These are phyloP conservation scores for Penicillium herquei DNA, from an alignment of 495 filamentous ascomycete species.

Conservation along the genomic window DNA sequence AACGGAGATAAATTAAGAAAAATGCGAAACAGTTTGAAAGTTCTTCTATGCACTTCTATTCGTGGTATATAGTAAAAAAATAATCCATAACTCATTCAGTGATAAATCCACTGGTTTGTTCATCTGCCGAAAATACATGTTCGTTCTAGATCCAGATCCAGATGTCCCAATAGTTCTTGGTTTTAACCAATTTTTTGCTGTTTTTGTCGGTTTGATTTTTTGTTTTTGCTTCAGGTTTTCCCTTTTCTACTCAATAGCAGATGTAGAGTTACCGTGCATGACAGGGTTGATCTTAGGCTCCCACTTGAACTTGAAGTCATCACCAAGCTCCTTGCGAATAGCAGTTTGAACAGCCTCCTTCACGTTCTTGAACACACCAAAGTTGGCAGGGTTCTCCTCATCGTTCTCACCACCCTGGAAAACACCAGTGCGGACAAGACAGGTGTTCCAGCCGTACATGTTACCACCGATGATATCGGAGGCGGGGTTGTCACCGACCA, in stretches of 20 bases:
- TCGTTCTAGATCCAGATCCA: background rate
- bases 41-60: constrained; percentile 2
- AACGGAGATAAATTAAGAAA: background rate
- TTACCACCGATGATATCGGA: constrained; percentile 78
- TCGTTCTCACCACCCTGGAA: constrained; percentile 54
- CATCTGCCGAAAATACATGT: constrained; percentile 1
- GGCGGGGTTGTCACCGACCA: constrained; percentile 78
- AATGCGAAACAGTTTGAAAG: background rate
- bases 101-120: constrained; percentile 2
- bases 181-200: background rate
- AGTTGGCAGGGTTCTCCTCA: constrained; percentile 58
- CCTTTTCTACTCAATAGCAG: constrained; percentile 52
- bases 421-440: constrained; percentile 63
- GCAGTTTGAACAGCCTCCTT: constrained; percentile 53
- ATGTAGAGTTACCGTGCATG: constrained; percentile 49
- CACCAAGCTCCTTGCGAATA: constrained; percentile 54
- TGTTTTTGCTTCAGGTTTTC: background rate
- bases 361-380: constrained; percentile 57
- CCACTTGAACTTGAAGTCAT: constrained; percentile 59
- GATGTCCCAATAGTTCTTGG: background rate
- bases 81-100: constrained; percentile 4
- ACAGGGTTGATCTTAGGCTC: constrained; percentile 60
- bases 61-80: constrained; percentile 3
- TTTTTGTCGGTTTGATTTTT: background rate
- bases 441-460: constrained; percentile 80